Evolutionary conservation across 2,329 filamentous ascomycete genomes (phyloP), one percentile per base, ranked within the genome.

Genomic region (Pseudocercospora musae): DNA sequence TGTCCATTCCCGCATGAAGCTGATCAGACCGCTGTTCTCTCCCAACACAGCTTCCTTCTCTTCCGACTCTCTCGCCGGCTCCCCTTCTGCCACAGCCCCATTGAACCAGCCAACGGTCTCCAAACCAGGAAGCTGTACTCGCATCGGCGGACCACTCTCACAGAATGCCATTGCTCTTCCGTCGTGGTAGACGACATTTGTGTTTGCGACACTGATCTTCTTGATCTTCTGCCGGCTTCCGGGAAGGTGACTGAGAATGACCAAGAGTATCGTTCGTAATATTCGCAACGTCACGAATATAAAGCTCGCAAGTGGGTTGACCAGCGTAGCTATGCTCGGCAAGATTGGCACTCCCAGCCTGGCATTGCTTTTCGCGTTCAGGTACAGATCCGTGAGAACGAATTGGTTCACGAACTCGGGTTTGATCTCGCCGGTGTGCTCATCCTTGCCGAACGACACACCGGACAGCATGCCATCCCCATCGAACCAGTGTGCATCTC

Each of bases 381-480:
- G 75, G 66, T 83, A 88, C 4, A 89, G 75, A 67, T 91, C 88
- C 0, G 88, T 91, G 25, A 89, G 74, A 54, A 91, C 79, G 69
- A 85, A 90, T 67, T 88, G 86, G 63, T 90, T 90, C 59, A 88
- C 86, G 59, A 90, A 91, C 58, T 87, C 80, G 0, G 88, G 87
- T 61, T 79, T 72, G 1, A 88, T 80, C 0, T 70, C 66, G 2
- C 74, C 74, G 2, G 72, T 69, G 40, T 79, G 72, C 5, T 76
- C 74, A 2, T 75, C 74, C 2, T 78, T 78, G 27, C 78, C 78
- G 71, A 89, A 91, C 18, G 80, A 79, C 0, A 91, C 87, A 1
- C 88, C 88, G 29, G 84, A 84, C 10, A 91, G 82, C 88, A 91
- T 91, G 4, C 88, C 89, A 71, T 91, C 88, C 31, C 89, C 88